Base-by-base conservation (phyloP, 108 stramenopile genomes). In the Pseudonitzschia multiseries region DNA sequence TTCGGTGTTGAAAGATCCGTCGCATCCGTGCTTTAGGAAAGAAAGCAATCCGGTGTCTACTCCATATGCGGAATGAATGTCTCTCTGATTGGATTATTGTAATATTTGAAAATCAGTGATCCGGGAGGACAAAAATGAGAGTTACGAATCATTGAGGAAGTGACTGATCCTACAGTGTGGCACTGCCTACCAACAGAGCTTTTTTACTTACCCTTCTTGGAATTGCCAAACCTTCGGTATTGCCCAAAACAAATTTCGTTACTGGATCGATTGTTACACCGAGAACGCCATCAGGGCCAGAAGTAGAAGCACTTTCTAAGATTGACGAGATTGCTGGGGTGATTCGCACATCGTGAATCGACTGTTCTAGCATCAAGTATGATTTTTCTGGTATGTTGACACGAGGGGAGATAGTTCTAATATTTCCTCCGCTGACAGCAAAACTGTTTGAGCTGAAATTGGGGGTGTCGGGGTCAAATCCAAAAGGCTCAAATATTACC, bases 11-110 rank as follows among this genome's bases (percentile, higher is more conserved):
- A 62, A 62, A 17, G 1, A 17, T 20, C 61, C 61, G 36, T 62
- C 5, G 40, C 61, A 62, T 40, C 61, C 61, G 20, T 62, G 61
- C n/a, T 33, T 62, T 13, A 62, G 32, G 61, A 62, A 62, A 13
- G 61, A 62, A 40, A 62, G 61, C 36, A 62, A 62, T 62, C 61
- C 61, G 17, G 28, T 40, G 15, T 62, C 61, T 17, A 62, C 61
- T 21, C 61, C 15, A 33, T 62, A 62, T n/a, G 61, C n/a, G 15
- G 61, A 40, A 20, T 62, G 32, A n/a, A 33, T 33, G 1, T 31
- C 61, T 40, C 61, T 15, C 61, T 62, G 61, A 59, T 59, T 31
- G 24, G 24, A 59, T 59, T 59, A 24, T 4, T 54, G 6, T 21
- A 54, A 13, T 27, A 15, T 59, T 62, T 32, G 29, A 26, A 62